Percentiles rank a stretch among this genome's conserved stretches.
Conservation (phyloP, 768 basidiomycete species). For the Pleurotus salmoneostramineus region DNA sequence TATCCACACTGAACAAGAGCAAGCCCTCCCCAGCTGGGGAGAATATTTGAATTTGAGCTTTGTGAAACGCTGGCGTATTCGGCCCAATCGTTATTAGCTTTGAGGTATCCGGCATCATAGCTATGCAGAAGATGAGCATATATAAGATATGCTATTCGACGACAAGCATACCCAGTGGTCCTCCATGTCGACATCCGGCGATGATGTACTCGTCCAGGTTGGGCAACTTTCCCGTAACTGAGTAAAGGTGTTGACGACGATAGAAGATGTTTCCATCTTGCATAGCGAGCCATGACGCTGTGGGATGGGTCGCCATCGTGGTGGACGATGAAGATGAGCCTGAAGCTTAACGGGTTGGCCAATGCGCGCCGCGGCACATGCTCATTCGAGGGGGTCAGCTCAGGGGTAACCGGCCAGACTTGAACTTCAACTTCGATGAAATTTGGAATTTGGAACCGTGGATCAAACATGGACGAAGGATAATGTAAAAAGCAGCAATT, state of each 20-base stretch:
- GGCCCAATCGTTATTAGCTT: conserved; percentile 75
- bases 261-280: conserved; percentile 87
- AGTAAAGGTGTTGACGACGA: conserved; percentile 78
- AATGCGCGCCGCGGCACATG: background rate
- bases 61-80: conserved; percentile 51
- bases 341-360: no score
- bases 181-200: conserved; percentile 81
- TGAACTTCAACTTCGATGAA: no score
- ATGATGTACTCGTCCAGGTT: conserved; percentile 77
- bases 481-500: background rate
- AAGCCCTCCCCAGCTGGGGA: conserved; percentile 79
- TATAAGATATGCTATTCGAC: conserved; percentile 7
- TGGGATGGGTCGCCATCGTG: conserved; percentile 63
- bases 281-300: conserved; percentile 88
- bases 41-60: conserved; percentile 83
- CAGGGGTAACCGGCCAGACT: no score
- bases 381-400: no score
- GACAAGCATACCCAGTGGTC: conserved; percentile 70
- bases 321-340: background rate
- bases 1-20: conserved; percentile 69
- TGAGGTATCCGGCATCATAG: conserved; percentile 80
- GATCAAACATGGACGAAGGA: background rate
- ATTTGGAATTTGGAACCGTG: no score
- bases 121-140: conserved; percentile 32
- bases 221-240: conserved; percentile 73